Evolutionary conservation across 2,329 filamentous ascomycete species (phyloP), one percentile per base, ranked within the genome.

Genomic region (Aureobasidium sp.): DNA sequence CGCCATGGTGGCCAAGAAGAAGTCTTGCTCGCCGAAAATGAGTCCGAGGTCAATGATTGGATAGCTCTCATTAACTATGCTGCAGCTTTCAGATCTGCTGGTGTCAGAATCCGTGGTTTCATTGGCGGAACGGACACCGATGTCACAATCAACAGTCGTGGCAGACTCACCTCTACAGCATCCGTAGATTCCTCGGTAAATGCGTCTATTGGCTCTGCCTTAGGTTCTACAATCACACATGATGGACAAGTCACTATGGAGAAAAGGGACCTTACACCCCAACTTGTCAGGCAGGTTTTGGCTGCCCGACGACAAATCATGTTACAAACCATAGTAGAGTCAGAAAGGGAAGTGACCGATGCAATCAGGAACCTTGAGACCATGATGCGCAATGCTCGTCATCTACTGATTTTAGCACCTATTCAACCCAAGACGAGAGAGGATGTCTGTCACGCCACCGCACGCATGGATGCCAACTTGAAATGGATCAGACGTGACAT

Each of bases 401-500:
- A 99, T 74, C 79, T 99, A 44, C 86, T 93, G 64, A 86, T 97
- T 24, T 77, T 97, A 27, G 90, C 93, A 0, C 94, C 94, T 0
- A 91, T 99, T 50, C 89, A 96, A 70, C 86, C 87, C n/a, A 92
- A 92, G 74, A 92, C 91, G 0, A 83, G 94, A 64, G 93, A 97
- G 64, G 84, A 91, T 63, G 83, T 97, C 61, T 82, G 97, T n/a
- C 81, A 88, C 66, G 89, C 91, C 20, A 93, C 94, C 24, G 90
- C 87, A 6, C 86, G 88, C 8, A 87, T 96, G 76, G 87, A 92
- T 62, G 91, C 91, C 3, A 92, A 93, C 72, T 77, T 99, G 64
- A 96, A 94, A 72, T 97, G 93, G 93, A 87, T 88, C n/a, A 84
- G 93, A 64, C 88, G 95, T 72, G 91, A 96, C 67, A 94, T 97